phyloP scores from a whole-genome alignment of 2,329 filamentous ascomycete genomes.

The Botrytis squamosa region DNA sequence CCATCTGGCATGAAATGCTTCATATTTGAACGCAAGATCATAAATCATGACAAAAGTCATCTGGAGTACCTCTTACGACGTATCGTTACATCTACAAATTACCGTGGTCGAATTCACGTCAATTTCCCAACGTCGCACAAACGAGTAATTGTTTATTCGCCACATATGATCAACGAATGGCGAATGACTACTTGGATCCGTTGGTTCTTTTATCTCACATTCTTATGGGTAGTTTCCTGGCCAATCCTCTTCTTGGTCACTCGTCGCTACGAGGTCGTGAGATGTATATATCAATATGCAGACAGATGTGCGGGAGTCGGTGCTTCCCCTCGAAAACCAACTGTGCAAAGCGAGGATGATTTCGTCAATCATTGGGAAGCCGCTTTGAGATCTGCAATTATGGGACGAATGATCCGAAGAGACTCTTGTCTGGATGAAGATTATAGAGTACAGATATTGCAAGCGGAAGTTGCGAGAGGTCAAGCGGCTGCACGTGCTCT shows the following conservation, averaged over 20 bases:
- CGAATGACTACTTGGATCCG: slow-evolving; percentile 62
- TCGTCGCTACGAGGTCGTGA: slow-evolving; percentile 63
- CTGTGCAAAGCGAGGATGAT: slow-evolving; percentile 47
- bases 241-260: slow-evolving; percentile 67
- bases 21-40: slow-evolving; percentile 50
- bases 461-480: slow-evolving; percentile 33
- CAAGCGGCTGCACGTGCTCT: slow-evolving; percentile 20
- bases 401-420: slow-evolving; percentile 48
- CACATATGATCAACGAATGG: slow-evolving; percentile 61
- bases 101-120: slow-evolving; percentile 60
- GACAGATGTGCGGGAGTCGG: slow-evolving; percentile 12
- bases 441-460: slow-evolving; percentile 50
- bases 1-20: slow-evolving; percentile 58
- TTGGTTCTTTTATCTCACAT: slow-evolving; percentile 63
- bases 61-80: slow-evolving; percentile 52
- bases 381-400: slow-evolving; percentile 57
- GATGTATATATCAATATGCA: slow-evolving; percentile 49
- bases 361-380: slow-evolving; percentile 64
- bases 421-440: slow-evolving; percentile 56
- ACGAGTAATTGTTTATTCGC: slow-evolving; percentile 62
- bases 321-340: slow-evolving; percentile 24
- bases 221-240: slow-evolving; percentile 70
- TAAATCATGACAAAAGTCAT: slow-evolving; percentile 58
- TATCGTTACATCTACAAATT: slow-evolving; percentile 63
- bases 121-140: slow-evolving; percentile 58